A percentile compares a stretch with the other conserved stretches of the same genome.
phyloP scores from a whole-genome alignment of 331 rosid species.

The Ulmus americana region DNA sequence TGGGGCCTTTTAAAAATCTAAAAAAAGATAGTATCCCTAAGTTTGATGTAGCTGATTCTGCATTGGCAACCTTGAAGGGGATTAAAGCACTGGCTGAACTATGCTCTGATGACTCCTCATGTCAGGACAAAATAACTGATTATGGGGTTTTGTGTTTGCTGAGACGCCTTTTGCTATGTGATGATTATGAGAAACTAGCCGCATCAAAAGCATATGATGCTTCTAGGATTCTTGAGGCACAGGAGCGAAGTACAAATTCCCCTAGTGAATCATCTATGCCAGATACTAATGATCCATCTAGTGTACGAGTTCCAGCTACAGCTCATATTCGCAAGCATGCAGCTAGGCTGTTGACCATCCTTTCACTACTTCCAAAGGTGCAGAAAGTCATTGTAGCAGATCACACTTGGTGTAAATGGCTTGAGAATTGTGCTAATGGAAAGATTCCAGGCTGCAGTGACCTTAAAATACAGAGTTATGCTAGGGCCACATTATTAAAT shows the following conservation, averaged over 20 bases:
- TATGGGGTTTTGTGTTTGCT: constrained; percentile 70
- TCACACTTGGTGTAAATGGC: constrained; percentile 74
- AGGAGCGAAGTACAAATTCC: constrained; percentile 43
- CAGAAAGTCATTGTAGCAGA: constrained; percentile 59
- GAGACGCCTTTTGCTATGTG: constrained; percentile 73
- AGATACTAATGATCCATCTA: constrained; percentile 51
- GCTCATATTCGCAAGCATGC: constrained; percentile 95
- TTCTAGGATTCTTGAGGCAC: constrained; percentile 58
- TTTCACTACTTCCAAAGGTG: constrained; percentile 68
- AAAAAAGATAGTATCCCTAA: constrained; percentile 60
- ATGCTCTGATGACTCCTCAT: constrained; percentile 53
- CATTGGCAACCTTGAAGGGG: constrained; percentile 84
- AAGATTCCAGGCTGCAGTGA: constrained; percentile 82
- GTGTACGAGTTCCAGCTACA: constrained; percentile 81
- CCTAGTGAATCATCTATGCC: constrained; percentile 35
- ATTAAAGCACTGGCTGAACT: constrained; percentile 81
- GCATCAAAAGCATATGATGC: constrained; percentile 88
- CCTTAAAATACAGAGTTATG: constrained; percentile 77
- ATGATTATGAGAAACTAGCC: constrained; percentile 90
- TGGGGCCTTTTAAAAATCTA: constrained; percentile 53
- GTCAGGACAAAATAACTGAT: constrained; percentile 58
- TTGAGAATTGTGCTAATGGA: constrained; percentile 86
- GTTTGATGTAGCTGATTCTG: constrained; percentile 89
- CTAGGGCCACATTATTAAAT: constrained; percentile 71
- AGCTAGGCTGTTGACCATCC: constrained; percentile 78